Evolutionary conservation across 208 protist genomes (phyloP).

Genomic region (Crithidia expoeki): DNA sequence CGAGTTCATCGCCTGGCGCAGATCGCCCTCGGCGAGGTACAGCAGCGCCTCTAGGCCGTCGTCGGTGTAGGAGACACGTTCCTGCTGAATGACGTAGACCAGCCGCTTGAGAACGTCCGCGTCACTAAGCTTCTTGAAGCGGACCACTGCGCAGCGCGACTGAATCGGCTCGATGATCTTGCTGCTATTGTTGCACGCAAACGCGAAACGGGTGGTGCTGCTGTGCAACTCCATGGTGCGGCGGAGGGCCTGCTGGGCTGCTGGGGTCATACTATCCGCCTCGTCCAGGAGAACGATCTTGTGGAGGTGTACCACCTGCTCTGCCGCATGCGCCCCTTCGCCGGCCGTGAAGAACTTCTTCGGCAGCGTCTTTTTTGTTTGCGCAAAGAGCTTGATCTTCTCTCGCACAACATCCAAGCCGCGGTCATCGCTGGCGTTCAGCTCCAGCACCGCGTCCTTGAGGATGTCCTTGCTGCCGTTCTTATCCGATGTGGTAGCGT

Average conservation of each 20-base stretch:
- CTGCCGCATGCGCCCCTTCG: constrained; percentile 14
- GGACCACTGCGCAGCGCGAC: constrained; percentile 91
- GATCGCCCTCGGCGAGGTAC: constrained; percentile 98
- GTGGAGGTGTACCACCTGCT: constrained; percentile 71
- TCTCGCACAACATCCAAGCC: constrained; percentile 98
- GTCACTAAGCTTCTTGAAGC: constrained; percentile 84
- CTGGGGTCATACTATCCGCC: constrained; percentile 98
- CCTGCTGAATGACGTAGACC: constrained; percentile 88
- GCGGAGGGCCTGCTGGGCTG: constrained; percentile 98
- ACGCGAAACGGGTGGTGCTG: constrained; percentile 97
- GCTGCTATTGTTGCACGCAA: constrained; percentile 98
- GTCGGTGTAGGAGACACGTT: constrained; percentile 93
- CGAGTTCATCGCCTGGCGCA: constrained; percentile 98
- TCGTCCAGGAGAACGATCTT: constrained; percentile 99
- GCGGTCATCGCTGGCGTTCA: constrained; percentile 99
- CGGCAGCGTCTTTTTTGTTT: constrained; percentile 93
- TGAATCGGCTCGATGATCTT: constrained; percentile 99
- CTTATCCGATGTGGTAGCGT: constrained; percentile 19
- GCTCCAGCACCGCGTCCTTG: constrained; percentile 97
- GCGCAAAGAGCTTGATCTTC: constrained; percentile 99
- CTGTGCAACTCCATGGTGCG: constrained; percentile 99
- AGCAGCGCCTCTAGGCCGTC: constrained; percentile 97
- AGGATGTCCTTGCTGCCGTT: constrained; percentile 53
- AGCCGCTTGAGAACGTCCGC: constrained; percentile 94
- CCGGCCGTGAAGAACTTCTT: constrained; percentile 47